Conservation (phyloP, 2,329 filamentous ascomycete genomes). For the Aquanectria penicillioides region DNA sequence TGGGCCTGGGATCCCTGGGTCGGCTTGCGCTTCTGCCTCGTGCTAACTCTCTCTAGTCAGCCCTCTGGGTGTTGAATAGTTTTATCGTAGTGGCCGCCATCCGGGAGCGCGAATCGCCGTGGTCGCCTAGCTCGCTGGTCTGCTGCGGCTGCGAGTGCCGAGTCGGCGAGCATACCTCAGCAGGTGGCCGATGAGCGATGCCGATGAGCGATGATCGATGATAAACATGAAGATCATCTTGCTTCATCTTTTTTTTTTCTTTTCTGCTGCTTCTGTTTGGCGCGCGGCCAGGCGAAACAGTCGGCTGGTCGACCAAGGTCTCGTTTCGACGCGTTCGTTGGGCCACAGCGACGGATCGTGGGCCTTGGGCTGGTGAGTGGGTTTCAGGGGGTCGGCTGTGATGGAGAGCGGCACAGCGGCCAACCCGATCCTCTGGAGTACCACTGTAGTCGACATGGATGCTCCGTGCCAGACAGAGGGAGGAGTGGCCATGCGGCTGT, state of each 20-base stretch:
- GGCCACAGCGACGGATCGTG: constrained; percentile 21
- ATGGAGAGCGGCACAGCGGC: neutral
- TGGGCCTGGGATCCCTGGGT: constrained; percentile 3
- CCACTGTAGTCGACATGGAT: too few species aligned
- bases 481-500: neutral
- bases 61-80: neutral
- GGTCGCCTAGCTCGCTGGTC: neutral
- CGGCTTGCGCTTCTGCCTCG: neutral
- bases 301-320: neutral
- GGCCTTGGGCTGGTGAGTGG: neutral
- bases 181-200: neutral
- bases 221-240: neutral
- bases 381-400: constrained; percentile 15
- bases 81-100: neutral
- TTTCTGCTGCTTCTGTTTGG: constrained; percentile 23
- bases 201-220: neutral
- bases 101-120: constrained; percentile 4
- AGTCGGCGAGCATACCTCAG: too few species aligned
- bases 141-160: too few species aligned
- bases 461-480: too few species aligned
- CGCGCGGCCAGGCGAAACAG: constrained; percentile 41
- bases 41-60: too few species aligned
- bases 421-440: neutral
- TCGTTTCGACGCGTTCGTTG: constrained; percentile 24
- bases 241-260: neutral